These are phyloP conservation scores for Clohesyomyces aquaticus DNA, from an alignment of 495 filamentous ascomycete species.

Conservation along the genomic window DNA sequence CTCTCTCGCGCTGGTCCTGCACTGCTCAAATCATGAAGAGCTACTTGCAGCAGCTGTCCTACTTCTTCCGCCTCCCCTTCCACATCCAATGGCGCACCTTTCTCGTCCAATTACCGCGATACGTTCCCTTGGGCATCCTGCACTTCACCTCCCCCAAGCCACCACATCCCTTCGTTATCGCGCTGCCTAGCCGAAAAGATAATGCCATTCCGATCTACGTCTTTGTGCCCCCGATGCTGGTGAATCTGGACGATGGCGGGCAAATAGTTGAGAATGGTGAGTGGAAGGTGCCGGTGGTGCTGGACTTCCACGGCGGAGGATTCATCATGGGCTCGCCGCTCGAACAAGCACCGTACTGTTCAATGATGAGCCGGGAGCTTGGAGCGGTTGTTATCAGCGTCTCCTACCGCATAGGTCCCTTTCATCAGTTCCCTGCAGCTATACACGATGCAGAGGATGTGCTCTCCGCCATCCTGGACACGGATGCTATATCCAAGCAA, in stretches of 20 bases:
- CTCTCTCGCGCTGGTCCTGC: background rate
- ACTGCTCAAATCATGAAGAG: conserved; percentile 22
- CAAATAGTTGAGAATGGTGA: conserved; percentile 3
- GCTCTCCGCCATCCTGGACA: conserved; percentile 39
- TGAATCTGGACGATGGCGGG: conserved; percentile 11
- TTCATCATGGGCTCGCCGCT: conserved; percentile 41
- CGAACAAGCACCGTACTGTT: conserved; percentile 42
- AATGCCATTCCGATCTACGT: conserved; percentile 40
- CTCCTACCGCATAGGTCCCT: conserved; percentile 43
- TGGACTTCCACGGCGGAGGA: conserved; percentile 45
- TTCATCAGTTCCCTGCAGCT: conserved; percentile 41
- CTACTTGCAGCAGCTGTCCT: conserved; percentile 21
- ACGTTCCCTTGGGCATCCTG: conserved; percentile 36
- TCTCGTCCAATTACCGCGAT: conserved; percentile 39
- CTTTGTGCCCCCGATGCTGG: conserved; percentile 32
- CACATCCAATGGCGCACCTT: conserved; percentile 41
- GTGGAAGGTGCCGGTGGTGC: conserved; percentile 38
- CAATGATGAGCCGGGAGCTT: conserved; percentile 36
- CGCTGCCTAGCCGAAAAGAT: conserved; percentile 36
- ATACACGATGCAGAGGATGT: conserved; percentile 44
- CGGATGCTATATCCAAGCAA: conserved; percentile 24
- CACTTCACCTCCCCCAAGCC: conserved; percentile 40
- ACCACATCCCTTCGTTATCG: conserved; percentile 41
- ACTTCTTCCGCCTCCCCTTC: conserved; percentile 39
- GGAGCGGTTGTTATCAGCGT: conserved; percentile 41